A percentile compares a stretch with the other conserved stretches of the same genome.
phyloP scores from a whole-genome alignment of 164 flowering plant genomes.

The Magnolia changhungtana region DNA sequence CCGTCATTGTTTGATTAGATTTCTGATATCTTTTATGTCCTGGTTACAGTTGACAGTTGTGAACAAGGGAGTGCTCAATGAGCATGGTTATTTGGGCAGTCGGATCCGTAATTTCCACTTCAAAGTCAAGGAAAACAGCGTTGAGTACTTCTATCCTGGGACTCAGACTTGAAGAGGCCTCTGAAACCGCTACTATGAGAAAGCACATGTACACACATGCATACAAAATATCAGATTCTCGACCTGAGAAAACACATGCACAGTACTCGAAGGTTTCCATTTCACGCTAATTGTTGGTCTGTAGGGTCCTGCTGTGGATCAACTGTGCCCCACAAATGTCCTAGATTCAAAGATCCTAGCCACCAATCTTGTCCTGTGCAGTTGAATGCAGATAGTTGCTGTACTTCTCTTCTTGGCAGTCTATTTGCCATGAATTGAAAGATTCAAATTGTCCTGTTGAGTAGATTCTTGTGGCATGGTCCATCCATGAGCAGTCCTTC shows the following conservation, averaged over 20 bases:
- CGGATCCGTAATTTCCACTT: slow-evolving; percentile 63
- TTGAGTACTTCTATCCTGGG: slow-evolving; percentile 79
- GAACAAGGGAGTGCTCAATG: slow-evolving; percentile 36
- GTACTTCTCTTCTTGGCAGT: too few species aligned
- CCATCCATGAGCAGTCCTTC: too few species aligned
- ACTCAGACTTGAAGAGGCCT: slow-evolving; percentile 32
- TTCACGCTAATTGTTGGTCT: too few species aligned
- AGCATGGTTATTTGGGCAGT: slow-evolving; percentile 26
- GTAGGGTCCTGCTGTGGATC: too few species aligned
- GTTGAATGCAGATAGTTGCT: too few species aligned
- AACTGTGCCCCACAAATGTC: too few species aligned
- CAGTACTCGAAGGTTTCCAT: too few species aligned
- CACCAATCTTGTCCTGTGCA: too few species aligned
- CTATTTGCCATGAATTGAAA: too few species aligned
- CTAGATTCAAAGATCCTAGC: too few species aligned
- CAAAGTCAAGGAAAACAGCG: slow-evolving; percentile 64
- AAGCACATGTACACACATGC: background rate
- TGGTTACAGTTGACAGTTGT: slow-evolving; percentile 62
- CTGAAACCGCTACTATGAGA: background rate
- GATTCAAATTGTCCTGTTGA: too few species aligned
- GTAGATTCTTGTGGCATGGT: too few species aligned
- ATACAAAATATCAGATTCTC: background rate
- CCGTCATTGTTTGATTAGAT: background rate
- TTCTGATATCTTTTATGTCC: background rate
- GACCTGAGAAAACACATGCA: background rate